Percentiles rank a stretch among this genome's conserved stretches.
Conservation (phyloP, 768 basidiomycete species). For the Tricholoma saponaceum region DNA sequence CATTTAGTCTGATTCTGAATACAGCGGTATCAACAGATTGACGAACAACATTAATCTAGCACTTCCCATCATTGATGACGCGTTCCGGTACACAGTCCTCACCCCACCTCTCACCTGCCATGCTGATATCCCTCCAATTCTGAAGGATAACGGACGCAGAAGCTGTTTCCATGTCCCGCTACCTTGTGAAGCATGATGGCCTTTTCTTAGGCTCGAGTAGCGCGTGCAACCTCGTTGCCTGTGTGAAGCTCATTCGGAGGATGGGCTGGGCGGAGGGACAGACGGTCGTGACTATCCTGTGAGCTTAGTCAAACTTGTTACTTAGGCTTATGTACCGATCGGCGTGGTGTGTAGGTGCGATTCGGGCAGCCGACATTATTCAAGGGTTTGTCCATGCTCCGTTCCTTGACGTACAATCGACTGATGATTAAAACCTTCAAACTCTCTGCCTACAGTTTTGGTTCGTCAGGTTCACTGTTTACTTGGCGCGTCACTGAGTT, state of each 20-base stretch:
- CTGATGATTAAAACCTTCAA: not conserved
- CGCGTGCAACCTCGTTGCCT: conserved; percentile 94
- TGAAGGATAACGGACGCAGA: conserved; percentile 86
- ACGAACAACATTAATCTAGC: conserved; percentile 89
- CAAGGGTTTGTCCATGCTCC: conserved; percentile 53
- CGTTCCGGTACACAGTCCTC: conserved; percentile 57
- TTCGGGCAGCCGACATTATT: conserved; percentile 88
- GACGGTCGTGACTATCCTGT: conserved; percentile 85
- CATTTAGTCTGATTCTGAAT: not conserved
- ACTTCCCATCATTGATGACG: conserved; percentile 82
- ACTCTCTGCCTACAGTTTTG: conserved; percentile 33
- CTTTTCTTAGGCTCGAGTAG: conserved; percentile 95
- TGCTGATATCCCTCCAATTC: not conserved
- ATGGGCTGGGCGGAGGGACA: conserved; percentile 67
- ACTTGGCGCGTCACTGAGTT: not conserved
- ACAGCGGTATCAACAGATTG: conserved; percentile 87
- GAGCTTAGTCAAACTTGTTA: conserved; percentile 20
- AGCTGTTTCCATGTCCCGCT: conserved; percentile 94
- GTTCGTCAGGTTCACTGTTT: conserved; percentile 21
- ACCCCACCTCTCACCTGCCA: not conserved
- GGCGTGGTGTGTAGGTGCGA: conserved; percentile 57
- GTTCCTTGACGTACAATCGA: not conserved
- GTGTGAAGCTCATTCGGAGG: conserved; percentile 71
- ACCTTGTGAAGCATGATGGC: conserved; percentile 86
- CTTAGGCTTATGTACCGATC: not conserved